Base-by-base conservation (phyloP, 1,139 yeast species). In the Hyphopichia buzzinii region DNA sequence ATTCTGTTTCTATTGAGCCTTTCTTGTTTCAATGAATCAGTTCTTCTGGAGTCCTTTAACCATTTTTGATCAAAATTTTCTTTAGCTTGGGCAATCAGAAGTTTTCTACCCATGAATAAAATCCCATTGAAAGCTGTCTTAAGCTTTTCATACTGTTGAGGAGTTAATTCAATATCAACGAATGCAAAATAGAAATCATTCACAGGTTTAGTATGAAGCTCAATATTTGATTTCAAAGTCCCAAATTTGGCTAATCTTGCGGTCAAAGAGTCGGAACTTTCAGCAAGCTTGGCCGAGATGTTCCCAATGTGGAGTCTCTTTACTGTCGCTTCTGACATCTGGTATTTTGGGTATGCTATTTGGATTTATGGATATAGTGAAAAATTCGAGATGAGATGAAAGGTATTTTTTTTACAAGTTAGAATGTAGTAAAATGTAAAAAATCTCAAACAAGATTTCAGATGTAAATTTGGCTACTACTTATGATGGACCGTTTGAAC, bases 31-130 rank as follows among this genome's bases (percentile, higher is more conserved):
- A 62, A 54, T 3, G 46, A 44, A 39, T 66, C 72, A n/a, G 62
- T 63, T 33, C 76, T 50, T 45, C 51, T 48, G 6, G 54, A 40
- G 44, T 72, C 83, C 27, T 55, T 52, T 28, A 58, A 56, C 79
- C 81, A 74, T 26, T 62, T 52, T 24, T 65, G 67, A 17, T 59
- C 39, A 41, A 48, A 70, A 4, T 46, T 44, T 4, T 62, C 57
- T 33, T 62, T 67, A 16, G 83, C 81, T 31, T 50, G 52, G 30
- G 72, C 77, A 5, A 90, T 62, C 1, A 67, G 64, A 28, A 90
- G 61, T 41, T 74, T 78, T 34, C 81, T 70, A 1, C 95, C 96
- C 73, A 85, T 87, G 57, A 74, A 90, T 28, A 73, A 72, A 1
- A 83, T 76, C 16, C 90, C 94, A 54, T 86, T 74, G 42, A 86